phyloP scores from a whole-genome alignment of 345 rosid species.

The Heritiera littoralis region DNA sequence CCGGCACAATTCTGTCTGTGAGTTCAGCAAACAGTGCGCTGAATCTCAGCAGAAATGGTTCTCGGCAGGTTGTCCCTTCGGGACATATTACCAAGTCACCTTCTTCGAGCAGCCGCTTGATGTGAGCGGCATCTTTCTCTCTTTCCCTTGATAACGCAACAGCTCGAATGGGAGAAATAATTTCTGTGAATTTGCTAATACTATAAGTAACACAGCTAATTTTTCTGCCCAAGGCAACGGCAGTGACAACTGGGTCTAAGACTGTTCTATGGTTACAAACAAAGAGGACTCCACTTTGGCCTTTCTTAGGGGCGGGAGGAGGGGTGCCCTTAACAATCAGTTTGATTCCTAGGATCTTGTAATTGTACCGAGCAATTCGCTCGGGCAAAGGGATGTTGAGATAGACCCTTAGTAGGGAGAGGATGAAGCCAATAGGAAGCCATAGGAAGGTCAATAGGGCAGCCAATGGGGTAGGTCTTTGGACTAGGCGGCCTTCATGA shows the following conservation, averaged over 20 bases:
- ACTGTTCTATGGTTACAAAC: slow-evolving; percentile 90
- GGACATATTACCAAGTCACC: slow-evolving; percentile 95
- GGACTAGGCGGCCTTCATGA: slow-evolving; percentile 73
- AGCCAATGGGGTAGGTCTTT: slow-evolving; percentile 63
- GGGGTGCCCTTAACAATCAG: slow-evolving; percentile 62
- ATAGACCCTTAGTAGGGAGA: slow-evolving; percentile 60
- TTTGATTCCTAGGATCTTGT: slow-evolving; percentile 56
- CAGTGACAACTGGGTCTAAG: slow-evolving; percentile 76
- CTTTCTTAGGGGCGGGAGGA: slow-evolving; percentile 72
- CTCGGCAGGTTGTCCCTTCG: slow-evolving; percentile 94
- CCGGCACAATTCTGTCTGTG: slow-evolving; percentile 83
- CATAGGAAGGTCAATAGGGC: slow-evolving; percentile 69
- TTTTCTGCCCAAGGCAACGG: slow-evolving; percentile 80
- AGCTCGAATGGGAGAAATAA: slow-evolving; percentile 82
- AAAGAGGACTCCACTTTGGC: slow-evolving; percentile 80
- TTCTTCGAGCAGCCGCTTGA: slow-evolving; percentile 72
- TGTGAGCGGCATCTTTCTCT: slow-evolving; percentile 71
- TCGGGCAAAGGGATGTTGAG: slow-evolving; percentile 67
- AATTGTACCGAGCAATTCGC: slow-evolving; percentile 57
- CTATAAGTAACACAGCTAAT: slow-evolving; percentile 96
- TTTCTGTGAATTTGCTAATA: slow-evolving; percentile 81
- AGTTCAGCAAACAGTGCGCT: slow-evolving; percentile 93
- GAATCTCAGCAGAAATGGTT: slow-evolving; percentile 83
- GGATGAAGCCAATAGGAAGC: slow-evolving; percentile 63
- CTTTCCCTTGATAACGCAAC: slow-evolving; percentile 93